These are phyloP conservation scores for Oehlia diaphana DNA, from an alignment of 192 early-diverging fungal genomes.

Conservation along the genomic window DNA sequence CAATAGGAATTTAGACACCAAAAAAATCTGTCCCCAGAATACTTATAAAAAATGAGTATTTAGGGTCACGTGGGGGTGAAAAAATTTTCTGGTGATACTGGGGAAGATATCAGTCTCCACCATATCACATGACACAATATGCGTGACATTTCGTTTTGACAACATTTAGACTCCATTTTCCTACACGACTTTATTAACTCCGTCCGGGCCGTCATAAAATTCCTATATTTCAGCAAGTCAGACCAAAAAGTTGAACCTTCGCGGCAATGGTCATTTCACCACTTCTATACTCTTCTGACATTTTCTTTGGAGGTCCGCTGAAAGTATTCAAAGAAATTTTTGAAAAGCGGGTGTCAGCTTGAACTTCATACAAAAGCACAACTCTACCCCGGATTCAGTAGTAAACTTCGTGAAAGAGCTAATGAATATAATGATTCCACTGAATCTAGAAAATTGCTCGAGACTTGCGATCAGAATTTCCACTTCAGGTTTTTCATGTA, in stretches of 20 bases:
- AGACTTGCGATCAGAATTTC: conserved; percentile 10
- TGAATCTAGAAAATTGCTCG: not conserved
- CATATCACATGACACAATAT: not conserved
- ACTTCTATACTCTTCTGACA: not conserved
- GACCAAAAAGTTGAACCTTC: not conserved
- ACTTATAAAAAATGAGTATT: no score
- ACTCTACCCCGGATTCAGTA: not conserved
- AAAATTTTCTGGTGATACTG: no score
- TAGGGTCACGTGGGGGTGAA: no score
- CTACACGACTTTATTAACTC: no score
- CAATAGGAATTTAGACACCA: no score
- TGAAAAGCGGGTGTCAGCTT: not conserved
- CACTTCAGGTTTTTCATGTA: not conserved
- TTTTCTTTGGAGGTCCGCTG: not conserved
- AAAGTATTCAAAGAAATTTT: conserved; percentile 15
- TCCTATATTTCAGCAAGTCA: no score
- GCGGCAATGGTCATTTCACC: not conserved
- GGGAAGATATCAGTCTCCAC: no score
- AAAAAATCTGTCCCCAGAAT: no score
- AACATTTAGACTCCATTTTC: no score
- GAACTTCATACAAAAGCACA: not conserved
- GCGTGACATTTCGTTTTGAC: no score
- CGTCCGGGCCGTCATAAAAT: no score
- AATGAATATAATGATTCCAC: not conserved
- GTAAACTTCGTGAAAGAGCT: not conserved